Evolutionary conservation across 2,329 filamentous ascomycete species (phyloP), one percentile per base, ranked within the genome.

Genomic region (Calonectria ilicicola): DNA sequence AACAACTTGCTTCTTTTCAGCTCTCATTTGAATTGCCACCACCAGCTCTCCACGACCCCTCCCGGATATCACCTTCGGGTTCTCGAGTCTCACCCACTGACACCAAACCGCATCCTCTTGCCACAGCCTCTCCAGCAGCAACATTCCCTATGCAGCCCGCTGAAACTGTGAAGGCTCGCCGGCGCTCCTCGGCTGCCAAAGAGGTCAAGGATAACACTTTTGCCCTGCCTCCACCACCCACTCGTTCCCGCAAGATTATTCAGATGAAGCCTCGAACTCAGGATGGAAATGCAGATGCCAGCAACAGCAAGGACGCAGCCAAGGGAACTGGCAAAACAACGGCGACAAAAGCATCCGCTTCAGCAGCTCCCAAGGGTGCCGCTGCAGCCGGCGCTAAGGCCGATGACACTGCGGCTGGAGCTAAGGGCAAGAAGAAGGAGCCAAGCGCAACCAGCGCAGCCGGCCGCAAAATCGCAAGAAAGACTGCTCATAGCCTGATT

Each of bases 401-500:
- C 29, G 66, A 76, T 32, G 78, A 80, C 21, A 17, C 32, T 29
- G 69, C 70, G n/a, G 56, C 72, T 58, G 68, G 77, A 27, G 78
- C 75, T 32, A 77, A 82, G 65, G 78, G 87, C 14, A 96, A 96
- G 86, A 95, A 92, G 86, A 98, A 96, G 85, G 92, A 95, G 78
- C 89, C 92, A 1, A 92, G 91, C 65, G 90, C 91, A 1, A 93
- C 93, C 7, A 98, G 94, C 78, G 94, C 94, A 1, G 95, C 96
- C 0, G 95, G 95, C n/a, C 90, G 95, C 69, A 98, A 98, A 87
- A 97, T 97, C 77, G 96, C 97, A 7, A 91, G 97, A 76, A 98
- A 98, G 86, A 98, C 96, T 2, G 97, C 97, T 14, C 97, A 99
- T 81, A 98, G 95, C 80, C 85, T 98, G 76, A 99, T 98, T 78